phyloP scores from a whole-genome alignment of 345 rosid species.

The Schrenkiella parvula region DNA sequence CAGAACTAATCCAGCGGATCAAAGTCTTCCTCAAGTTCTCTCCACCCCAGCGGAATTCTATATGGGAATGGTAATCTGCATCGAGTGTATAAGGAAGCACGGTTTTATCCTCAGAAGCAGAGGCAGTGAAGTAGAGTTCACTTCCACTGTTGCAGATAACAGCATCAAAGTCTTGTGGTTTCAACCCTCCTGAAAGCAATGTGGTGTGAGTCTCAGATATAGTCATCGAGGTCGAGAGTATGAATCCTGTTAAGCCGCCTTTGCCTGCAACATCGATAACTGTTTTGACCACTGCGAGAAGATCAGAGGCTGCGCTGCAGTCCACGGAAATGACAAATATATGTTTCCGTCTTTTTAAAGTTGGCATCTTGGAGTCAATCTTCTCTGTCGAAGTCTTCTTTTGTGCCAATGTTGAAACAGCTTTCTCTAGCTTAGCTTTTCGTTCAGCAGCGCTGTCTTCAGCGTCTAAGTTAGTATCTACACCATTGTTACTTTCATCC shows the following conservation, averaged over 20 bases:
- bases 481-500: constrained; percentile 39
- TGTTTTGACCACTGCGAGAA: constrained; percentile 35
- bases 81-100: constrained; percentile 54
- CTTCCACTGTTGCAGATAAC: constrained; percentile 82
- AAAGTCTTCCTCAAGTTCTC: constrained; percentile 65
- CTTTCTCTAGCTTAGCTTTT: constrained; percentile 44
- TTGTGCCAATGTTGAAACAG: constrained; percentile 32
- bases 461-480: constrained; percentile 35
- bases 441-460: constrained; percentile 43
- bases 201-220: constrained; percentile 55
- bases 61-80: constrained; percentile 69
- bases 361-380: constrained; percentile 40
- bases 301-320: constrained; percentile 35
- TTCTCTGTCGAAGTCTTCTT: constrained; percentile 39
- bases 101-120: constrained; percentile 40
- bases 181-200: constrained; percentile 50
- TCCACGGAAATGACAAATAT: constrained; percentile 63
- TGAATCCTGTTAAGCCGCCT: constrained; percentile 47
- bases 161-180: constrained; percentile 62
- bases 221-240: constrained; percentile 62
- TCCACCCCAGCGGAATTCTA: constrained; percentile 82
- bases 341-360: constrained; percentile 48
- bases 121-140: constrained; percentile 61
- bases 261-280: constrained; percentile 42
- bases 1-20: constrained; percentile 61